A percentile compares a stretch with the other conserved stretches of the same genome.
phyloP scores from a whole-genome alignment of 768 basidiomycete genomes.

The Guyanaporus albipodus region DNA sequence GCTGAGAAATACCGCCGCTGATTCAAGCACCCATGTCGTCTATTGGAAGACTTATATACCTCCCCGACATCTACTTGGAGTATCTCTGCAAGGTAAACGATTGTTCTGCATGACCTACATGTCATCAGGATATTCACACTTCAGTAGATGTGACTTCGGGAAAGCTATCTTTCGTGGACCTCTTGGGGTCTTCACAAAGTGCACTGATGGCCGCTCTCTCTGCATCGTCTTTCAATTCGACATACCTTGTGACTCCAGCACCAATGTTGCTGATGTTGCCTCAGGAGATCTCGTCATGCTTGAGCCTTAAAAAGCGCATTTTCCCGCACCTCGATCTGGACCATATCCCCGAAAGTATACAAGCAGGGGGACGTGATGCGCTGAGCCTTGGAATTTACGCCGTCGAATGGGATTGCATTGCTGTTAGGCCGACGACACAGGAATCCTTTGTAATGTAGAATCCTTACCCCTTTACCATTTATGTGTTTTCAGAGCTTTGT shows the following conservation, averaged over 20 bases:
- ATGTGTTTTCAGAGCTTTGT: too few species aligned
- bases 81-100: constrained; percentile 22
- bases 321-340: constrained; percentile 39
- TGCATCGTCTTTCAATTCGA: constrained; percentile 3
- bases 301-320: constrained; percentile 21
- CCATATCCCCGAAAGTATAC: constrained; percentile 32
- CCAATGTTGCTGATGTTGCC: constrained; percentile 24
- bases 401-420: constrained; percentile 13
- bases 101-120: background rate
- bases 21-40: constrained; percentile 16
- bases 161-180: constrained; percentile 25
- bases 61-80: constrained; percentile 34
- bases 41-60: constrained; percentile 43
- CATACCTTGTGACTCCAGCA: constrained; percentile 32
- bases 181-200: constrained; percentile 25
- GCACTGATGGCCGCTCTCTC: constrained; percentile 17
- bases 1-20: constrained; percentile 7
- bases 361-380: constrained; percentile 27
- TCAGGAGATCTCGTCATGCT: constrained; percentile 17
- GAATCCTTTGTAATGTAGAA: background rate
- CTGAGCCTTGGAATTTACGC: constrained; percentile 33
- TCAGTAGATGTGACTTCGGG: constrained; percentile 23
- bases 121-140: background rate
- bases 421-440: background rate
- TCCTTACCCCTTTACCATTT: background rate